Percentiles rank a stretch among this genome's conserved stretches.
Evolutionary conservation across 2,329 filamentous ascomycete species (phyloP).

Genomic region (Delphinella strobiligena): DNA sequence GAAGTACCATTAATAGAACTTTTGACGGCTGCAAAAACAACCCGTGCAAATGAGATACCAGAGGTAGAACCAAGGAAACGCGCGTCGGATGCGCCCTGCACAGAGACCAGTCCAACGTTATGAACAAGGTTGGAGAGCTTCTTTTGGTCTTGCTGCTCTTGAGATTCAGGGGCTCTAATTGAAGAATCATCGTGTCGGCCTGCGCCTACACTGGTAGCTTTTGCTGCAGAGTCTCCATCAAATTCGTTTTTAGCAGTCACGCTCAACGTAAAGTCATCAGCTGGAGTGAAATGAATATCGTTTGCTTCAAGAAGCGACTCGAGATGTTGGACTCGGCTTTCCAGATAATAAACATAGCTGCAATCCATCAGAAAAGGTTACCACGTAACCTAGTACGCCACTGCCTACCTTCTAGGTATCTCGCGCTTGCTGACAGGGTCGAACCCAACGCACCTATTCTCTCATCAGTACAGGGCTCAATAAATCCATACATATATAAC

Average conservation of each 20-base stretch:
- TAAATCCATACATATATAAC: background rate
- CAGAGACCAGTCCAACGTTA: constrained; percentile 63
- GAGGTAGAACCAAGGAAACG: constrained; percentile 75
- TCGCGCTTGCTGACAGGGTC: constrained; percentile 94
- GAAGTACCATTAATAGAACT: constrained; percentile 48
- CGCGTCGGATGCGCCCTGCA: constrained; percentile 65
- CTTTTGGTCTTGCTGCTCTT: constrained; percentile 45
- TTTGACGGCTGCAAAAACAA: constrained; percentile 90
- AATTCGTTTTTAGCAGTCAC: constrained; percentile 7
- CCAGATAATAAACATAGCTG: constrained; percentile 90
- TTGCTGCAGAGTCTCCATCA: background rate
- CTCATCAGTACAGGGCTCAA: too few relatives aligned
- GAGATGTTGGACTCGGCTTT: constrained; percentile 72
- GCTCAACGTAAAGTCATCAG: constrained; percentile 46
- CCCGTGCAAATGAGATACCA: constrained; percentile 85
- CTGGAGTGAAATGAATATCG: constrained; percentile 58
- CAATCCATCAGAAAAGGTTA: constrained; percentile 4
- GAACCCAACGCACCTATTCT: constrained; percentile 75
- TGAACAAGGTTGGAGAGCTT: constrained; percentile 55
- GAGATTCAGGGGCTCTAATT: constrained; percentile 3
- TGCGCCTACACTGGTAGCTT: background rate
- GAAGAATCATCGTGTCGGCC: background rate
- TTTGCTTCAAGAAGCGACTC: constrained; percentile 62
- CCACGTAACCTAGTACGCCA: background rate
- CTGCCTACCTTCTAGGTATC: constrained; percentile 58